These are phyloP conservation scores for Aureobasidium sp. DNA, from an alignment of 2,329 filamentous ascomycete species.

Conservation along the genomic window DNA sequence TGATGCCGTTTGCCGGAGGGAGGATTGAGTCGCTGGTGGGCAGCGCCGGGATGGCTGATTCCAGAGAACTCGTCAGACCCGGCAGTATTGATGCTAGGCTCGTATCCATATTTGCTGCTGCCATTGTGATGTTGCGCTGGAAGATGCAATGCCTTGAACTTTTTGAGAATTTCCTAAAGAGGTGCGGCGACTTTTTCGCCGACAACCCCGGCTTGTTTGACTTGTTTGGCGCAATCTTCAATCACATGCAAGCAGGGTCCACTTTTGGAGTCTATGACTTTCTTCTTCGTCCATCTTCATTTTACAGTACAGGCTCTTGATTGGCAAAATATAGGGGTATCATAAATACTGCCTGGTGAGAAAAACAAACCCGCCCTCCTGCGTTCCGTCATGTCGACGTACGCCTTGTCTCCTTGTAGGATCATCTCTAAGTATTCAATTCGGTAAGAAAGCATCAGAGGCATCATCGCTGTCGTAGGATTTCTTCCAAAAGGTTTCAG, in stretches of 20 bases:
- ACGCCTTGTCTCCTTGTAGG: too few species aligned
- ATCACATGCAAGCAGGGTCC: slow-evolving; percentile 10
- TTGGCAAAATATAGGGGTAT: slow-evolving; percentile 7
- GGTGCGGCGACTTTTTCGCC: neutral
- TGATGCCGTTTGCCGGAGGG: slow-evolving; percentile 79
- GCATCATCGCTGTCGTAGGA: slow-evolving; percentile 12
- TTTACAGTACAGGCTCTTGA: neutral
- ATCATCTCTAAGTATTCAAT: neutral
- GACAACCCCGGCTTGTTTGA: neutral
- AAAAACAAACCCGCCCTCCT: neutral
- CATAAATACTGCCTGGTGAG: neutral
- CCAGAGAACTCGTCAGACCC: slow-evolving; percentile 49
- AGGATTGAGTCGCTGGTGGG: slow-evolving; percentile 55
- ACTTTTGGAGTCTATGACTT: neutral
- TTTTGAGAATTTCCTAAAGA: neutral
- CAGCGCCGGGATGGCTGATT: slow-evolving; percentile 45
- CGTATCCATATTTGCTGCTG: slow-evolving; percentile 4
- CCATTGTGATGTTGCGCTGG: neutral
- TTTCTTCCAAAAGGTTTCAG: slow-evolving; percentile 23
- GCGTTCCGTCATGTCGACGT: neutral
- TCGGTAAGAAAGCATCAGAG: neutral
- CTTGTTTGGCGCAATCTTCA: neutral
- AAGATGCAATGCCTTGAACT: neutral
- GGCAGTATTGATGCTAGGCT: slow-evolving; percentile 28
- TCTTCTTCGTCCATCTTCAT: too few species aligned